Evolutionary conservation across 257 asterid genomes (phyloP), one percentile per base, ranked within the genome.

Genomic region (Mentha longifolia): DNA sequence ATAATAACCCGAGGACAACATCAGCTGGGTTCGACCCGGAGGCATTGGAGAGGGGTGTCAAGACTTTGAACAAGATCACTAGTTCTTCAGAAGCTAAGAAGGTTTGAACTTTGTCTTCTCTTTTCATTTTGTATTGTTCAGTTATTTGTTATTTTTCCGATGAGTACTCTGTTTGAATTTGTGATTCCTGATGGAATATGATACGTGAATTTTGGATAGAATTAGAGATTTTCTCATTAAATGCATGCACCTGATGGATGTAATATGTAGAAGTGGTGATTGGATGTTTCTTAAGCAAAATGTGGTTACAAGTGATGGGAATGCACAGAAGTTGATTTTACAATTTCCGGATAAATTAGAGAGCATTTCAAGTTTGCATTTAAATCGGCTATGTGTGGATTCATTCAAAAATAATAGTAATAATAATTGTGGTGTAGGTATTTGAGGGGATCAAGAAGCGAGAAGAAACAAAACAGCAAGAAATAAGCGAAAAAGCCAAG

Each of bases 1-100:
- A 93, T 73, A 83, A 85, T 65, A 85, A 86, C 22, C 96, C 97
- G 4, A 81, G 96, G 80, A 91, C 96, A 7, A 79, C 98, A 12
- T 76, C 97, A 0, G 85, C 96, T 61, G 97, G 97, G 33, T 93
- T 91, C 74, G 98, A 93, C 77, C 96, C 98, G 0, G 95, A 76
- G 82, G 87, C 98, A 3, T 63, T 93, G 88, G 95, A 89, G 79
- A 86, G 91, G 74, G 96, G 97, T 49, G 90, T 75, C 17, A 69
- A 75, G 75, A 80, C 88, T 10, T 76, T 93, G 85, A 68, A 56
- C 42, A 82, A 80, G 72, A 86, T 93, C 51, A 47, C 65, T 43
- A 75, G 49, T 4, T 82, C 96, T 77, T 17, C 80, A 37, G 68
- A 88, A 13, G 84, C 94, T 63, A 86, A 85, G 75, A 87, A 92